Evolutionary conservation across 331 rosid species (phyloP), one percentile per base, ranked within the genome.

Genomic region (Malus hybrid): DNA sequence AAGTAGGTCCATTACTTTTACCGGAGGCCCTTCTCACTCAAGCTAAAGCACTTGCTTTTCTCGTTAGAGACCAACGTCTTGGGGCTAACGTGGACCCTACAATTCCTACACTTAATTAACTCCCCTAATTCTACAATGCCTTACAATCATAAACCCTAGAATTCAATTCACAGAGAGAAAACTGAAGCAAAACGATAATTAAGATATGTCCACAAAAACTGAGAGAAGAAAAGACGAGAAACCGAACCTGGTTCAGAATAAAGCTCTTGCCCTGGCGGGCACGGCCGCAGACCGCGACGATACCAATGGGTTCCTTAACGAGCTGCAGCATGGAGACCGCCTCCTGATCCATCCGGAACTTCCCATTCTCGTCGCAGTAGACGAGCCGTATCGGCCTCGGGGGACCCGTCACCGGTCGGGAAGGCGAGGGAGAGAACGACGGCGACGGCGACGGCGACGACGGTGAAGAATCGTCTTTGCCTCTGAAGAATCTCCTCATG

Each of bases 281-380:
- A 6, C 97, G 89, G 9, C 97, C 99, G 34, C 99, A 91, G 75
- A 94, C 95, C 53, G 99, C 90, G 72, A 94, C 97, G 10, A 94
- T 89, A 0, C 99, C 99, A 10, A 94, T 88, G 18, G 99, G 99
- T 20, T 84, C 99, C 81, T 94, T 94, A 2, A 94, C 97, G 12
- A 91, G 99, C 77, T 94, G 99, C n/a, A 94, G 84, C 22, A 90
- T 73, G 9, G 99, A 97, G 18, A 94, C 96, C 29, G 99, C 97
- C 76, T 91, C 97, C 5, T 97, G 99, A 90, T 94, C 97, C 96
- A 91, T 94, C 55, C 84, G 88, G 75, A 94, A 91, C 95, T 86
- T 86, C 3, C 99, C 99, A 52, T 91, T 90, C 67, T 90, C 97
- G 46, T 94, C 99, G 79, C 88, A 87, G 83, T 90, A 94, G 14